Base-by-base conservation (phyloP, 139 green algal species). In the Micromonas commoda region DNA sequence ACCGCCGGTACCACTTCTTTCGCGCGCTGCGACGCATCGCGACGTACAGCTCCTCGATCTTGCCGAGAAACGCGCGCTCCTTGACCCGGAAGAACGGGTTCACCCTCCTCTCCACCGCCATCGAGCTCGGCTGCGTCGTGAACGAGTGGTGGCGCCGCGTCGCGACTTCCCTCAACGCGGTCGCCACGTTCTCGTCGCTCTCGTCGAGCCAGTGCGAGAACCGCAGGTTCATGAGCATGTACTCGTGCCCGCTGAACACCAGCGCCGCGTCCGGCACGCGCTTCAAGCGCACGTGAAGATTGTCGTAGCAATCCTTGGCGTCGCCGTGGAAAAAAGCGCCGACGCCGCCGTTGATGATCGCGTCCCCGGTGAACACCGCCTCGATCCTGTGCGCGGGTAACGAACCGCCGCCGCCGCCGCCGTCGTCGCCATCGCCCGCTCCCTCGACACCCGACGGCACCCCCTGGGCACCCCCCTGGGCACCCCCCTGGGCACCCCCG, bases 21-120 rank as follows among this genome's bases (percentile, higher is more conserved):
- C 29, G 26, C 1, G 28, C 32, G 19, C 38, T 13, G 6, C 20
- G 21, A 35, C 31, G 4, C 13, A 75, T 21, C 0, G 24, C 19
- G 38, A 13, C 20, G 20, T 26, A 52, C 87, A 96, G 77, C 57
- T 84, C 35, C 77, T 91, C 20, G 95, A 96, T 71, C 88, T 88
- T 61, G 92, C 88, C 78, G 91, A 96, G 85, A 96, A 89, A 53
- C 78, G 81, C 9, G 84, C 90, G 35, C 73, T 86, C 57, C 61
- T 87, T 89, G 45, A 81, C 93, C 83, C 87, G 91, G 79, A 89
- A 80, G 71, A 91, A 95, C 85, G 92, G 96, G 80, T 73, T 83
- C 24, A 82, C 89, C 54, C 83, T 83, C 28, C 13, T 73, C 0
- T 86, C 66, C 82, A 83, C 73, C 78, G 90, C 69, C 86, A 87